A percentile compares a stretch with the other conserved stretches of the same genome.
These are phyloP conservation scores for Podospora anserina DNA, from an alignment of 495 filamentous ascomycete genomes.

Conservation along the genomic window DNA sequence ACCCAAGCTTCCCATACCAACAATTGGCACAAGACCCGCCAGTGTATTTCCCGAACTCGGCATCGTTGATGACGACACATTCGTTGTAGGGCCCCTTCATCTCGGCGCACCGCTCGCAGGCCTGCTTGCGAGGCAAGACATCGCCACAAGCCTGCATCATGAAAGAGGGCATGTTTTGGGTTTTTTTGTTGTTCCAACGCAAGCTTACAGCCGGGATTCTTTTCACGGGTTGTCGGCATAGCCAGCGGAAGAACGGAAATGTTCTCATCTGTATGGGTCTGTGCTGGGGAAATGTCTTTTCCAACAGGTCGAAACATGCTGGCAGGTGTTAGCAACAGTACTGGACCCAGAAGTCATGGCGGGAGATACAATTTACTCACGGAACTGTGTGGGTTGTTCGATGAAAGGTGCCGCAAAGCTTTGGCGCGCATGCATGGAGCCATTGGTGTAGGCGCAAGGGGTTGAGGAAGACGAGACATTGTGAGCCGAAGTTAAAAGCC, in stretches of 20 bases:
- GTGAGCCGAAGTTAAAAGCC: neutral
- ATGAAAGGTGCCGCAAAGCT: neutral
- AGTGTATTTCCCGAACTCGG: neutral
- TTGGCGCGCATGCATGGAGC: neutral
- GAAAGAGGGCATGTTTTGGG: constrained; percentile 19
- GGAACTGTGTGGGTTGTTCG: neutral
- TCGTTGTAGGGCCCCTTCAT: constrained; percentile 7
- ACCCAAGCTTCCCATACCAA: constrained; percentile 26
- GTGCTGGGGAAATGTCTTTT: neutral
- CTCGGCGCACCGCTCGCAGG: constrained; percentile 17
- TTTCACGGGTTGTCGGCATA: constrained; percentile 8
- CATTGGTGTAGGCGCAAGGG: neutral
- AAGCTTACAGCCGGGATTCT: constrained; percentile 10
- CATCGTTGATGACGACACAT: constrained; percentile 17
- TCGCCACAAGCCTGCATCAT: constrained; percentile 26
- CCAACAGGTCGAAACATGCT: neutral
- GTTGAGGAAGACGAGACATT: neutral
- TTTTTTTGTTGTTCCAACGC: constrained; percentile 12
- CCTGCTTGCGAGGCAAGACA: neutral
- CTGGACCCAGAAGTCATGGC: too few relatives aligned
- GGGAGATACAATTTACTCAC: neutral
- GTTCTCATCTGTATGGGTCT: constrained; percentile 5
- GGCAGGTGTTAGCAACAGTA: neutral
- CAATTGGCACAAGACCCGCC: constrained; percentile 27
- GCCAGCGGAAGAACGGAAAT: constrained; percentile 6